Percentiles rank a stretch among this genome's conserved stretches.
These are phyloP conservation scores for Sphaceloma murrayae DNA, from an alignment of 2,329 filamentous ascomycete genomes.

Conservation along the genomic window DNA sequence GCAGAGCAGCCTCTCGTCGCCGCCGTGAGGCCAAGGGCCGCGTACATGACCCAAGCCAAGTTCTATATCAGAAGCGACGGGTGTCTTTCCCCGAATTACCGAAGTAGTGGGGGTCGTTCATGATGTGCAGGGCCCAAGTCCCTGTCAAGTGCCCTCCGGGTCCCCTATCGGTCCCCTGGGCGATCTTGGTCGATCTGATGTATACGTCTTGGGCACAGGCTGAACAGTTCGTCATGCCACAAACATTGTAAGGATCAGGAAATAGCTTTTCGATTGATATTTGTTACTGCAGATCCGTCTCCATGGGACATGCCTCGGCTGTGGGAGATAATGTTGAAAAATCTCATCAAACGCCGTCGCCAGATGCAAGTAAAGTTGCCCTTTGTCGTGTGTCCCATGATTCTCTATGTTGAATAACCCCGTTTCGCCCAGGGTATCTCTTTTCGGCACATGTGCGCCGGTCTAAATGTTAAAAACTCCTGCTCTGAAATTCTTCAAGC, in stretches of 20 bases:
- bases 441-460: constrained; percentile 14
- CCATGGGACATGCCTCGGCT: constrained; percentile 16
- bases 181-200: constrained; percentile 1
- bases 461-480: constrained; percentile 12
- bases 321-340: constrained; percentile 22
- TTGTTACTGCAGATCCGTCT: constrained; percentile 11
- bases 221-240: too few relatives aligned
- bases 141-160: too few relatives aligned
- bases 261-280: constrained; percentile 12
- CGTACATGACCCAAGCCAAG: too few relatives aligned
- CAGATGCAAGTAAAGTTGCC: constrained; percentile 20
- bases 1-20: too few relatives aligned
- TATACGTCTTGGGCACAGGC: too few relatives aligned
- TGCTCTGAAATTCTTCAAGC: constrained; percentile 8
- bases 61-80: too few relatives aligned
- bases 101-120: too few relatives aligned
- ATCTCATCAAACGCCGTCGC: constrained; percentile 23
- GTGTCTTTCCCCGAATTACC: too few relatives aligned
- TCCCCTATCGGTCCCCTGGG: not conserved
- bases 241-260: not conserved
- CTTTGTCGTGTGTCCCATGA: constrained; percentile 18
- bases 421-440: constrained; percentile 19
- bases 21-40: too few relatives aligned
- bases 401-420: constrained; percentile 23
- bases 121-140: too few relatives aligned